Percentiles rank a stretch among this genome's conserved stretches.
These are phyloP conservation scores for Botrytis pseudocinerea DNA, from an alignment of 2,329 filamentous ascomycete species.

Conservation along the genomic window DNA sequence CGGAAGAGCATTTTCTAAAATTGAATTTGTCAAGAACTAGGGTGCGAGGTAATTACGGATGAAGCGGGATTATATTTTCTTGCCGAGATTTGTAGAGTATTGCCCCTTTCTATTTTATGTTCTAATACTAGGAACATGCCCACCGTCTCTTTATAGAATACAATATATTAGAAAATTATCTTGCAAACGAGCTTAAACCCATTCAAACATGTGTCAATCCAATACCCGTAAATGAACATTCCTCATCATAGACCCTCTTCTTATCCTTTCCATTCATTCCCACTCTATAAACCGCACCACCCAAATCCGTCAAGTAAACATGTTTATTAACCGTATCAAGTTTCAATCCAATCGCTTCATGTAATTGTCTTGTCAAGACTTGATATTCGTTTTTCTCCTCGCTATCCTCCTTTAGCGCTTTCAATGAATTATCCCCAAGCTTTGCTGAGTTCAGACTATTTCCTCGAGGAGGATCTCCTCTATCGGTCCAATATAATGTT, in stretches of 20 bases:
- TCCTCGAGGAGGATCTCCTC: conserved; percentile 57
- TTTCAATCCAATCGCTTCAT: conserved; percentile 51
- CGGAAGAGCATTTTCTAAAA: not conserved
- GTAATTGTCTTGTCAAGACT: conserved; percentile 43
- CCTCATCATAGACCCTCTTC: conserved; percentile 26
- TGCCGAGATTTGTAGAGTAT: not conserved
- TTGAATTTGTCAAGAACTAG: not conserved
- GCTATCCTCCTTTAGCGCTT: not conserved
- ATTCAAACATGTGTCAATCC: not conserved
- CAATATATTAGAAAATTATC: not conserved
- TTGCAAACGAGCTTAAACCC: fast-evolving
- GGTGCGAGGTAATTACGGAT: not conserved
- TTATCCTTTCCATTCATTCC: conserved; percentile 39
- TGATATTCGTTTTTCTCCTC: conserved; percentile 29
- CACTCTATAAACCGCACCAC: conserved; percentile 44
- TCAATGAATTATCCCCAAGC: not conserved
- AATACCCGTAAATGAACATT: conserved; percentile 23
- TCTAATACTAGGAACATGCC: not conserved
- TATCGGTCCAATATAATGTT: conserved; percentile 60
- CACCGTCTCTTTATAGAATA: not conserved
- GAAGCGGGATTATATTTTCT: not conserved
- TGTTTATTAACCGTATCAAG: conserved; percentile 43
- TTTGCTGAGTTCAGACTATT: conserved; percentile 52
- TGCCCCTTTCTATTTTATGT: not conserved
- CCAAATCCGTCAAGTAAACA: conserved; percentile 46